Evolutionary conservation across 148 eudicot species (phyloP), one percentile per base, ranked within the genome.

Genomic region (Silene uniflora): DNA sequence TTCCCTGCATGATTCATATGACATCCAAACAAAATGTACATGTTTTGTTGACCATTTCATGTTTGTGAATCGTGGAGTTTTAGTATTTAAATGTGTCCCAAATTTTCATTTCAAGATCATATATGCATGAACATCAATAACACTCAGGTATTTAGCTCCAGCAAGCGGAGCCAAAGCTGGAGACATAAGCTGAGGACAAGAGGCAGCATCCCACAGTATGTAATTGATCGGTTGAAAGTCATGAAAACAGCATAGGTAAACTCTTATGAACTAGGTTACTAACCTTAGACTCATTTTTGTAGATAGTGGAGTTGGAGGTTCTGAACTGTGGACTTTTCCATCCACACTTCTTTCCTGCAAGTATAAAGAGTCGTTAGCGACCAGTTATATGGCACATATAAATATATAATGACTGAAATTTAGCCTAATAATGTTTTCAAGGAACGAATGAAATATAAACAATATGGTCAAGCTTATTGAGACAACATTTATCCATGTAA

Each of bases 311-410:
- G 94, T 91, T 62, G 89, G 86, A 83, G 94, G 90, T 75, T 92
- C 98, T 23, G 84, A 80, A 73, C 88, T 91, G 52, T 84, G 90
- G 80, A 77, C 72, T 80, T 84, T 92, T 70, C 81, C 89, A 60
- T 92, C 96, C 85, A 81, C 85, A 79, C 86, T 87, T 84, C 86
- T 89, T 75, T 89, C 99, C 98, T 96, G 87, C 73, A 82, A 56
- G 52, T 62, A 46, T 56, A 46, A 65, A 75, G n/a, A 23, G 62
- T 52, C 64, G n/a, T 27, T 17, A 78, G 72, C 67, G 67, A 78
- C 74, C 25, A 52, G 17, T 52, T 13, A 52, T 4, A 39, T 39
- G 44, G 44, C 7, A 39, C 9, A 39, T 39, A 39, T 6, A 39
- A 39, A 39, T 39, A 39, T 39, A 39, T 0, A 7, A 39, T 6